These are phyloP conservation scores for Sporisorium graminicola DNA, from an alignment of 1,284 basidiomycete species.

Conservation along the genomic window DNA sequence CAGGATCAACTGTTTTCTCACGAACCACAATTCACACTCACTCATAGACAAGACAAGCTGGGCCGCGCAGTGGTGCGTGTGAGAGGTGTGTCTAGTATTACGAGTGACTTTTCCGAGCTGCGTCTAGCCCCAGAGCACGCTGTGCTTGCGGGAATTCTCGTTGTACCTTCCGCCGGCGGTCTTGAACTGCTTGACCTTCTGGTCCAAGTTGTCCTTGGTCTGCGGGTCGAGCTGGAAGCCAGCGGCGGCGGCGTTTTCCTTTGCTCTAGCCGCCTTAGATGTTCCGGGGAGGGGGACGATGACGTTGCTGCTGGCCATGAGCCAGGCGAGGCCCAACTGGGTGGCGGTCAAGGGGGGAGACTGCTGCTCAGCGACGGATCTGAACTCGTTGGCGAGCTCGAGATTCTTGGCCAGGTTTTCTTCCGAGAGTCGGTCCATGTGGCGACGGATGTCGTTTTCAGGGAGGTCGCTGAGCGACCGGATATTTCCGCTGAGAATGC, in stretches of 20 bases:
- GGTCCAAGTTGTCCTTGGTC: conserved; percentile 59
- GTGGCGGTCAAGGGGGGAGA: conserved; percentile 72
- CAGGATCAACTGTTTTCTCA: too few relatives aligned
- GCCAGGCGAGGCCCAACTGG: conserved; percentile 77
- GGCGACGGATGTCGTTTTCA: conserved; percentile 73
- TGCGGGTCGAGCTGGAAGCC: conserved; percentile 47
- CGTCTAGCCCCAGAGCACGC: conserved; percentile 29
- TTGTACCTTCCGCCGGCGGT: conserved; percentile 42
- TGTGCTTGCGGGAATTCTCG: conserved; percentile 20
- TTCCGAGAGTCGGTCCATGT: conserved; percentile 69
- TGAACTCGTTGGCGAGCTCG: conserved; percentile 73
- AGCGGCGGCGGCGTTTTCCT: conserved; percentile 64
- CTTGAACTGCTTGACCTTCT: conserved; percentile 35
- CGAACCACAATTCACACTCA: too few relatives aligned
- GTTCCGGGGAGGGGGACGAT: conserved; percentile 74
- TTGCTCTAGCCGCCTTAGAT: conserved; percentile 64
- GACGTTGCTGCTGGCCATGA: conserved; percentile 73
- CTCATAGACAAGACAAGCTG: too few relatives aligned
- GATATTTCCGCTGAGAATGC: conserved; percentile 76
- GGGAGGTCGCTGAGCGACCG: conserved; percentile 74
- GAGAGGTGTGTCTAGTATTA: too few relatives aligned
- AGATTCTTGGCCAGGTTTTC: conserved; percentile 77
- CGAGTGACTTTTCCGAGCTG: too few relatives aligned
- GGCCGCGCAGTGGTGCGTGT: too few relatives aligned
- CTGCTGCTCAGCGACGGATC: conserved; percentile 42